Evolutionary conservation across 768 basidiomycete species (phyloP).

Genomic region (Lactarius vividus): DNA sequence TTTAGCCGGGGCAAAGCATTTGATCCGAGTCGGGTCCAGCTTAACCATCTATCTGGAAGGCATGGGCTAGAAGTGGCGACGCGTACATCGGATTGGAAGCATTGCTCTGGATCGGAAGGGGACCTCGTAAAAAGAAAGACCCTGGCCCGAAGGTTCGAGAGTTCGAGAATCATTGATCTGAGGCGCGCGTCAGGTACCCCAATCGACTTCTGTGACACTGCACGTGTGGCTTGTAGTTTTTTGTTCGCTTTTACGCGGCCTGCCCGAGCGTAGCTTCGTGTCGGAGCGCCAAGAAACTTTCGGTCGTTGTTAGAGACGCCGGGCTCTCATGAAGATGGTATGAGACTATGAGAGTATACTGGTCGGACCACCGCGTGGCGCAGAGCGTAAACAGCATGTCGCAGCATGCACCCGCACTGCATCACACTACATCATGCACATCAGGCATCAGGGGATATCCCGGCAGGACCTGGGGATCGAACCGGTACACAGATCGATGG

Average conservation of each 20-base stretch:
- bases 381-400: not conserved
- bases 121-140: not conserved
- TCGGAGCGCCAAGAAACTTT: not conserved
- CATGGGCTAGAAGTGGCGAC: not conserved
- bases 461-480: not conserved
- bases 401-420: not conserved
- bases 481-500: not conserved
- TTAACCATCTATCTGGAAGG: not conserved
- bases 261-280: not conserved
- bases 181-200: not conserved
- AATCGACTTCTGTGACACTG: not conserved
- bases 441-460: not conserved
- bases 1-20: not conserved
- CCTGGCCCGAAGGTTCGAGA: not conserved
- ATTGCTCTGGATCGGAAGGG: too few relatives aligned
- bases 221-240: not conserved
- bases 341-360: not conserved
- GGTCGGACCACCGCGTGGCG: not conserved
- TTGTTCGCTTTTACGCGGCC: not conserved
- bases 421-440: not conserved
- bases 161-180: not conserved
- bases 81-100: not conserved
- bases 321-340: not conserved
- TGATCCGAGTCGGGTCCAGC: not conserved
- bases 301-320: not conserved